Evolutionary conservation across 2,329 filamentous ascomycete species (phyloP), one percentile per base, ranked within the genome.

Genomic region (Pseudogymnoascus sp.): DNA sequence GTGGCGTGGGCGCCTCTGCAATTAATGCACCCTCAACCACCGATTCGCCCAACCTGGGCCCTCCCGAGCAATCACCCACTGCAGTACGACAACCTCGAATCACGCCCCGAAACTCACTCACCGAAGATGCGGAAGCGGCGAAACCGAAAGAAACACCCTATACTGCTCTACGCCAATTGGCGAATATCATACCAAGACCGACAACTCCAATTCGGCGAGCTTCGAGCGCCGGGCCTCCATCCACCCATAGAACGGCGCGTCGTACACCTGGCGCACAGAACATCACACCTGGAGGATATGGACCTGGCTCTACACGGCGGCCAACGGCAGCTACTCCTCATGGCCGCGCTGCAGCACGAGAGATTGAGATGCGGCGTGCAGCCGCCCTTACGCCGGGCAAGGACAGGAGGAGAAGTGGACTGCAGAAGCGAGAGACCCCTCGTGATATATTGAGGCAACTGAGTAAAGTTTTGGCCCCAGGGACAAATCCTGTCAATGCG

Each of bases 301-400:
- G 63, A 58, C 29, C 62, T 62, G 67, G 69, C 4, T 72, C 71
- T 39, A 67, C 61, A 13, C 68, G 65, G 59, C 69, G 68, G 52
- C 52, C 64, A 10, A 63, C 65, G 55, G 64, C 64, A 12, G 60
- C 70, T 6, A 87, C 85, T 15, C 85, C 85, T 0, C 85, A 87
- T 69, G 83, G 81, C 55, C 81, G 80, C 67, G 84, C 84, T 9
- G 85, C 85, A 45, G 80, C 79, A 58, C 78, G 81, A 52, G 80
- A 83, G 33, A 77, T 87, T 60, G 79, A 86, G 66, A 78, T 81
- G 65, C 82, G 84, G 4, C 80, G 85, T 42, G 80, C 81, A 2
- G 82, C 82, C 55, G 75, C 84, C 58, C 79, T 85, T 64, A 87
- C 85, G 0, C 85, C 85, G 0, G 83, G 82, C 15, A 80, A 80